Conservation (phyloP, 768 basidiomycete genomes). For the Rubroboletus satanas region DNA sequence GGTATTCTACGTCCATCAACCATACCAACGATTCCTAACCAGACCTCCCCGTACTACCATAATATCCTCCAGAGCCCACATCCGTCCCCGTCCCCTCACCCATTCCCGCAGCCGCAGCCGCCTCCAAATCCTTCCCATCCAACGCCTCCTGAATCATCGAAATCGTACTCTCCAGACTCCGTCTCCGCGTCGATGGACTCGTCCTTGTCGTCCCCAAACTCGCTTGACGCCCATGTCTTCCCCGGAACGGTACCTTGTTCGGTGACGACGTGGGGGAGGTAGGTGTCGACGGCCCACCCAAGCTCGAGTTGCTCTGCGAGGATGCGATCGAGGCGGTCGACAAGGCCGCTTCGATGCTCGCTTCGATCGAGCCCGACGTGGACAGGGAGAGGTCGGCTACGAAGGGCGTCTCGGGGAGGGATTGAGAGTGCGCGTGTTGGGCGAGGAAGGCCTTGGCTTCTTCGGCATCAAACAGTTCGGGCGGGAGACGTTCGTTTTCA, state of each 20-base stretch:
- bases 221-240: conserved; percentile 46
- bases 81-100: neutral
- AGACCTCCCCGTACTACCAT: neutral
- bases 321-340: conserved; percentile 26
- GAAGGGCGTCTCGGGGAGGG: conserved; percentile 53
- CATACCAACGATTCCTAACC: neutral
- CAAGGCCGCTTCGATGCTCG: conserved; percentile 34
- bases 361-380: conserved; percentile 42
- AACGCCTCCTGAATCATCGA: conserved; percentile 90
- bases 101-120: neutral
- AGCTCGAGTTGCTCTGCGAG: conserved; percentile 18
- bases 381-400: conserved; percentile 41
- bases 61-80: neutral
- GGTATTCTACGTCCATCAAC: neutral
- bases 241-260: conserved; percentile 50
- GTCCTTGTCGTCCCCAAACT: conserved; percentile 91
- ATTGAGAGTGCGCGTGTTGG: conserved; percentile 31
- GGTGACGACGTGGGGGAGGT: conserved; percentile 46
- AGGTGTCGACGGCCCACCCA: conserved; percentile 18
- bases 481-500: conserved; percentile 97
- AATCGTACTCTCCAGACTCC: conserved; percentile 94
- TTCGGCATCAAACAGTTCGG: conserved; percentile 82
- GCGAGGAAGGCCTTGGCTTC: conserved; percentile 63
- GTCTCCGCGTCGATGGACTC: conserved; percentile 85
- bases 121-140: conserved; percentile 61